phyloP scores from a whole-genome alignment of 164 flowering plant species.

The Piper longum region DNA sequence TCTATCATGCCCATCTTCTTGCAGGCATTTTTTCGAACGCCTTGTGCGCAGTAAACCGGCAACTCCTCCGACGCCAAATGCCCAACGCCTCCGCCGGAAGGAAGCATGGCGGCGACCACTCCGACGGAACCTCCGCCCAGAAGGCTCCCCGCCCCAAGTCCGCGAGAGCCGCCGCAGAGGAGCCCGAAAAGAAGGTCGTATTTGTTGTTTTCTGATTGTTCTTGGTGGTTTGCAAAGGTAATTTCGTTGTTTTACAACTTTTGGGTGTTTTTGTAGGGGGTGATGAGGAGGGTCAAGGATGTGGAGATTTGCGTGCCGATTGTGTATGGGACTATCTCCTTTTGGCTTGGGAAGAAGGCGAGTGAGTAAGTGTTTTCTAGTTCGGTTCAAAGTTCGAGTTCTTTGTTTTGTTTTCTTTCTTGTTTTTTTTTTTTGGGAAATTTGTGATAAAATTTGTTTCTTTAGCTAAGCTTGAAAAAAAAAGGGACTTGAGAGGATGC shows the following conservation, averaged over 20 bases:
- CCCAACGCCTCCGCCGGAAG: slow-evolving; percentile 6
- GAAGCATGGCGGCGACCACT: slow-evolving; percentile 12
- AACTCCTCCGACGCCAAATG: slow-evolving; percentile 4
- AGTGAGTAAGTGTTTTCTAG: slow-evolving; percentile 39
- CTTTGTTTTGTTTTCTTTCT: too few species aligned
- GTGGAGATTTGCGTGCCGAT: slow-evolving; percentile 62
- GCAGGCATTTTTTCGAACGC: too few species aligned
- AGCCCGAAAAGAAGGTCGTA: slow-evolving; percentile 9
- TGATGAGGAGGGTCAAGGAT: slow-evolving; percentile 43
- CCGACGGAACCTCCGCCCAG: slow-evolving; percentile 8
- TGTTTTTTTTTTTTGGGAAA: slow-evolving; percentile 25
- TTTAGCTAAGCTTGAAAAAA: too few species aligned
- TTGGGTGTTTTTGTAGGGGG: slow-evolving; percentile 17
- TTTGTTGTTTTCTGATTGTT: not conserved
- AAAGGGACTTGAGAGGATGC: not conserved
- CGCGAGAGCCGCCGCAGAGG: slow-evolving; percentile 3
- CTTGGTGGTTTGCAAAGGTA: not conserved
- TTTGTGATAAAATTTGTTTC: too few species aligned
- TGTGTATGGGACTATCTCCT: slow-evolving; percentile 61
- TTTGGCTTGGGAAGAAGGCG: slow-evolving; percentile 87
- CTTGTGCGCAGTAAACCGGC: too few species aligned
- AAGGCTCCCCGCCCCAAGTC: slow-evolving; percentile 8
- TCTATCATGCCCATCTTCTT: too few species aligned
- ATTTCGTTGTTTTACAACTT: not conserved
- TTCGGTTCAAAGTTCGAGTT: not conserved